Conservation (phyloP, 345 rosid genomes). For the Jatropha curcas region DNA sequence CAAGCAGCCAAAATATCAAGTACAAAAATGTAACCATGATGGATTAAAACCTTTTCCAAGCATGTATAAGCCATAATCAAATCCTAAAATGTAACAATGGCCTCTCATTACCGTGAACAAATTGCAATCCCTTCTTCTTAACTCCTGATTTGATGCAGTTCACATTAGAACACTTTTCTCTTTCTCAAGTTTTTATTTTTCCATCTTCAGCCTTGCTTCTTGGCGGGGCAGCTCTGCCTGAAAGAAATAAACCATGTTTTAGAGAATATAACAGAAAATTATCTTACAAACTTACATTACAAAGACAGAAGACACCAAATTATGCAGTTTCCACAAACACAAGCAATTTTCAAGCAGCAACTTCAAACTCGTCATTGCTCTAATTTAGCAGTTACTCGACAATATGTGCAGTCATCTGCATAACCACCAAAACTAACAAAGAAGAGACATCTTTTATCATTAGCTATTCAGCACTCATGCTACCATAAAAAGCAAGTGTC, state of each 20-base stretch:
- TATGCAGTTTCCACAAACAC: neutral
- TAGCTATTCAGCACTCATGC: neutral
- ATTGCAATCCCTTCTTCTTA: too few relatives aligned
- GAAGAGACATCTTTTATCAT: neutral
- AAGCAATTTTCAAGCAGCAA: neutral
- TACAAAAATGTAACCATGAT: too few relatives aligned
- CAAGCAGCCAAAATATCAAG: too few relatives aligned
- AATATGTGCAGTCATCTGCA: too few relatives aligned
- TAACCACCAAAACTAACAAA: neutral
- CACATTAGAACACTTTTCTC: slow-evolving; percentile 99
- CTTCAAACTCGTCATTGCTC: too few relatives aligned
- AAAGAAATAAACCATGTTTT: neutral
- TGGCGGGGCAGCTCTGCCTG: slow-evolving; percentile 93
- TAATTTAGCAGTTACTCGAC: neutral
- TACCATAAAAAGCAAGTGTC: neutral
- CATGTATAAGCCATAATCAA: too few relatives aligned
- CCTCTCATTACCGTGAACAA: too few relatives aligned
- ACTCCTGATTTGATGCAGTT: slow-evolving; percentile 92
- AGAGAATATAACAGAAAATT: neutral
- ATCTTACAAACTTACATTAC: neutral
- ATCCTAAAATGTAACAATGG: too few relatives aligned
- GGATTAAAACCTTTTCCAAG: too few relatives aligned
- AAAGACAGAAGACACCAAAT: too few relatives aligned
- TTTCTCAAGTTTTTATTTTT: slow-evolving; percentile 92
- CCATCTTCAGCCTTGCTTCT: slow-evolving; percentile 93